Percentiles rank a stretch among this genome's conserved stretches.
These are phyloP conservation scores for Eucalyptus camaldulensis DNA, from an alignment of 345 rosid genomes.

Conservation along the genomic window DNA sequence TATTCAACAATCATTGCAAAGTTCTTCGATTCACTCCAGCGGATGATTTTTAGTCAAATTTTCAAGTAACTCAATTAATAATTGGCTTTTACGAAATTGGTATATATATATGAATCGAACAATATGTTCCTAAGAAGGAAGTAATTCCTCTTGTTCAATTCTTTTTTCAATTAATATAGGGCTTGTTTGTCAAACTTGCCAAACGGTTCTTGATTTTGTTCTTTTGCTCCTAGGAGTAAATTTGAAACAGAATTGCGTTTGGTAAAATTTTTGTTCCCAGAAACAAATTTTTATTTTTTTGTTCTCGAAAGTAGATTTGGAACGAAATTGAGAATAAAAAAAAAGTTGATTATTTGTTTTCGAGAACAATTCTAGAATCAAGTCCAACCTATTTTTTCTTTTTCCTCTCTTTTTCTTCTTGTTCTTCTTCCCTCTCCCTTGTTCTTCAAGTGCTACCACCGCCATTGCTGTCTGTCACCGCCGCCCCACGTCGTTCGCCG, in stretches of 20 bases:
- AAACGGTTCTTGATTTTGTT: rapidly evolving
- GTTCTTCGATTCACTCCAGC: neutral
- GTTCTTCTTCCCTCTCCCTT: no score
- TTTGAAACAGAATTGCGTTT: no score
- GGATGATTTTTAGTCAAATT: neutral
- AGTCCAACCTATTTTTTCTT: no score
- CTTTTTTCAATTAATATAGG: neutral
- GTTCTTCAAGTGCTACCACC: rapidly evolving
- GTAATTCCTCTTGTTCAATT: neutral
- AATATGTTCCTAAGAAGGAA: neutral
- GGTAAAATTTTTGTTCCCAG: rapidly evolving
- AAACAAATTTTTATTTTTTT: no score
- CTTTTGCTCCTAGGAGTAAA: rapidly evolving
- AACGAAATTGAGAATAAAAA: no score
- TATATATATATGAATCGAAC: neutral
- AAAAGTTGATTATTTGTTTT: no score
- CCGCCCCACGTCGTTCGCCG: rapidly evolving
- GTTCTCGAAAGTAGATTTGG: no score
- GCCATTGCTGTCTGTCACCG: rapidly evolving
- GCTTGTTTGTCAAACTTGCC: no score
- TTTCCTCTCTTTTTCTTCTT: no score
- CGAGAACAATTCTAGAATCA: no score
- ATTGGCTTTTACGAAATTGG: neutral
- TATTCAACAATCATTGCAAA: neutral
- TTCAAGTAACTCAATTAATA: neutral